Base-by-base conservation (phyloP, 148 eudicot genomes). In the Rhododendron kiyosumense region DNA sequence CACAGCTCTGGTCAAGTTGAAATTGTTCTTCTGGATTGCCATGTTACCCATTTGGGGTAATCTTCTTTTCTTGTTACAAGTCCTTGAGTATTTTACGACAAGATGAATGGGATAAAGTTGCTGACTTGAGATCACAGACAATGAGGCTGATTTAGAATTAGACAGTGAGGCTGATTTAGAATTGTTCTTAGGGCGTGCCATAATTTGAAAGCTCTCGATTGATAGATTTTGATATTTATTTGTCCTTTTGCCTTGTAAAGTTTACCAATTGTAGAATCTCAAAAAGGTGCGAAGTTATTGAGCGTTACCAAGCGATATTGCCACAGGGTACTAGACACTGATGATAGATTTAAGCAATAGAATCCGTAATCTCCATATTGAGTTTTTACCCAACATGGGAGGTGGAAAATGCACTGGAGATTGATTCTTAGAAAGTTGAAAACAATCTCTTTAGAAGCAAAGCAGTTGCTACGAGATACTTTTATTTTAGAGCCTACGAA, bases 1-100 rank as follows among this genome's bases (percentile, higher is more conserved):
- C 88, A n/a, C 34, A 57, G 26, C 84, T 86, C 46, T 86, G 88
- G 88, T 82, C 48, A 57, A 82, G 54, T 43, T 81, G 82, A 85
- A 78, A 14, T 52, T 52, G 57, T 52, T 54, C 61, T 18, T 54
- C 75, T 69, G 36, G 15, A 28, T 69, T 28, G 36, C 36, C 75
- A 69, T 69, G 75, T 13, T 13, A 28, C 32, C 15, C 28, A 22
- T 2, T 22, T 74, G 28, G 51, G 20, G 43, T 32, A 12, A 8
- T 74, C 9, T 74, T 52, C 57, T 52, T 15, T 5, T 4, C 15
- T 54, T 54, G 61, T 54, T 54, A 54, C 61, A 20, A 59, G 52
- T 41, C 28, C 52, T 9, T 4, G 28, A 18, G 48, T 7, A 1
- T 75, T 38, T 38, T 38, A 36, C 20, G 45, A 36, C 28, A 18